phyloP scores from a whole-genome alignment of 768 basidiomycete species.

The Leccinum uliginosum region DNA sequence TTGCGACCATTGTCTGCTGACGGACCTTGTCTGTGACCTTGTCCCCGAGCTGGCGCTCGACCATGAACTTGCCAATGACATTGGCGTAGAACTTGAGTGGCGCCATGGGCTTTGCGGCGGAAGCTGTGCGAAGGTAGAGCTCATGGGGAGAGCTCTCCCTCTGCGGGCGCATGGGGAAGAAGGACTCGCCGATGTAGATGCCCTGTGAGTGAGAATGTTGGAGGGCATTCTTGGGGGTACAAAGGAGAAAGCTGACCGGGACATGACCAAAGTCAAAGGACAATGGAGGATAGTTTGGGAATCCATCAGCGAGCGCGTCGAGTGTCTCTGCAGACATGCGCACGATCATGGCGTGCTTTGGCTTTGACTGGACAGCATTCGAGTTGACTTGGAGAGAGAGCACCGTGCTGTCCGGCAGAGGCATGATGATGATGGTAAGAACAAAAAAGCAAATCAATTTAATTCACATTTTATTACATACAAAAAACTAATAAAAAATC shows the following conservation, averaged over 20 bases:
- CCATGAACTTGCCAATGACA: constrained; percentile 66
- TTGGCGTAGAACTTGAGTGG: constrained; percentile 73
- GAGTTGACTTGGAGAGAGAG: constrained; percentile 59
- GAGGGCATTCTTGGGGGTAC: background rate
- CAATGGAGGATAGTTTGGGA: constrained; percentile 42
- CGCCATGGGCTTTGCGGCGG: constrained; percentile 52
- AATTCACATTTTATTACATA: background rate
- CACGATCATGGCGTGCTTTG: constrained; percentile 72
- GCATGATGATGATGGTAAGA: constrained; percentile 53
- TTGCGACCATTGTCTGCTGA: constrained; percentile 42
- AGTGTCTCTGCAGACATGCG: constrained; percentile 71
- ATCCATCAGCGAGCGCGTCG: constrained; percentile 52
- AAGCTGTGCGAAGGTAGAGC: constrained; percentile 63
- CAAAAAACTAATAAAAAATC: background rate
- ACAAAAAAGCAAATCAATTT: background rate
- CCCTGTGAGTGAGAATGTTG: constrained; percentile 40
- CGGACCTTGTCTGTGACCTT: constrained; percentile 42
- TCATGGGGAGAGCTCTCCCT: constrained; percentile 62
- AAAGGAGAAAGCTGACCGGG: constrained; percentile 43
- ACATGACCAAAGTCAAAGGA: constrained; percentile 59
- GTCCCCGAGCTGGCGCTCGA: constrained; percentile 56
- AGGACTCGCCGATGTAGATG: constrained; percentile 59
- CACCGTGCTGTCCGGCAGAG: constrained; percentile 51
- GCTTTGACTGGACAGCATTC: constrained; percentile 50
- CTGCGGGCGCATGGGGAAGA: constrained; percentile 54